Conservation (phyloP, 2,329 filamentous ascomycete species). For the Tolypocladium ovalisporum region DNA sequence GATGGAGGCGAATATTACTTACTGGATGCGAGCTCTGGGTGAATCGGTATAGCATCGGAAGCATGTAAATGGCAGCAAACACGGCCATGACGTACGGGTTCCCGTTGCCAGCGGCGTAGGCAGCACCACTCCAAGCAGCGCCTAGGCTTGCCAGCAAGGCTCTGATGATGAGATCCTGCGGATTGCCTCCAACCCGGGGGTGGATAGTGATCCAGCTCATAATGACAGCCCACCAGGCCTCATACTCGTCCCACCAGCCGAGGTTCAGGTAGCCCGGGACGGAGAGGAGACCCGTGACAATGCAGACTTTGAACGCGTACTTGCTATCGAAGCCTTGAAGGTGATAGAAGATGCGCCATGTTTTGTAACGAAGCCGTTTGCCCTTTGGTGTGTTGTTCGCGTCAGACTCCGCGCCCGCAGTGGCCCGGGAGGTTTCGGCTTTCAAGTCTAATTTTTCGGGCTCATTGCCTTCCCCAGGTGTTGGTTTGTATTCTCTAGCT, state of each 20-base stretch:
- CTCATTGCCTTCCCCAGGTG: constrained; percentile 13
- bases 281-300: constrained; percentile 38
- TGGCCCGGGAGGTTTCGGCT: constrained; percentile 21
- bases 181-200: constrained; percentile 41
- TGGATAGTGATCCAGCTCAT: constrained; percentile 45
- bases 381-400: constrained; percentile 20
- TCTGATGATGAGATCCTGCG: constrained; percentile 45
- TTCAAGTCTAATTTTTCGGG: background rate
- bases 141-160: constrained; percentile 37
- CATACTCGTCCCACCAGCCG: constrained; percentile 43
- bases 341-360: constrained; percentile 39
- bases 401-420: constrained; percentile 27
- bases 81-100: constrained; percentile 44
- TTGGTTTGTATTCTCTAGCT: constrained; percentile 23
- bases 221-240: constrained; percentile 48
- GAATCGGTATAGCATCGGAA: constrained; percentile 48
- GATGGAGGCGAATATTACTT: constrained; percentile 8
- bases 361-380: constrained; percentile 29
- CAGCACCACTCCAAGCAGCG: constrained; percentile 42
- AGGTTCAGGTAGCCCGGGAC: constrained; percentile 40
- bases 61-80: constrained; percentile 45
- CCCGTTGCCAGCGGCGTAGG: constrained; percentile 37
- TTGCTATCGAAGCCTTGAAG: constrained; percentile 47
- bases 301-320: constrained; percentile 45
- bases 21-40: constrained; percentile 43